Evolutionary conservation across 331 rosid genomes (phyloP), one percentile per base, ranked within the genome.

Genomic region (Cydonia oblonga): DNA sequence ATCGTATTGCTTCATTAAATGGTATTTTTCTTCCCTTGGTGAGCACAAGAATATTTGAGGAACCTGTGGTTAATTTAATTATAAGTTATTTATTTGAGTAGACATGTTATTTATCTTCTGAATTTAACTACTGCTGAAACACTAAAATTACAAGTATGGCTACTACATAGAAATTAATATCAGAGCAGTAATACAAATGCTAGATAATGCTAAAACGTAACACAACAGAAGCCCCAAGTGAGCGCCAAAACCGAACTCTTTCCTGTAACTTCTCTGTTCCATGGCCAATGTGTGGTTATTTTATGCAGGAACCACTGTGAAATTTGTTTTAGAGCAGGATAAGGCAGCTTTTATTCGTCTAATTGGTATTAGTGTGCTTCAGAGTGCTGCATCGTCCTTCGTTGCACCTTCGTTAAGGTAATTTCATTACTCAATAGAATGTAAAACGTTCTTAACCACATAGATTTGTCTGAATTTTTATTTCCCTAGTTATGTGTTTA

Each of bases 351-450:
- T 95, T 79, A 69, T 88, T 65, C 96, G 84, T 77, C 83, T 95
- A 74, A 90, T 95, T 78, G 99, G 99, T 49, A 23, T 84, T 69
- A 95, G 99, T 81, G 89, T 91, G 78, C 92, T 95, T 64, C 97
- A 95, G 85, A 95, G 99, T 81, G 89, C 87, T 30, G 99, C 96
- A 54, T 88, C 97, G 69, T 87, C 99, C 52, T 88, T 95, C 70
- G 75, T 95, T 88, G 97, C 97, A 74, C 99, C 99, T 80, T 91
- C 99, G 69, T 79, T 95, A 78, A 91, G 97, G 99, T 95, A 76
- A 51, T 77, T 66, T 71, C 3, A 18, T 20, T 35, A 69, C 68
- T 65, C 65, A 25, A 28, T 49, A 2, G 52, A n/a, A 13, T 20
- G 3, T 64, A 35, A 19, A 64, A 23, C 12, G 22, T 6, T n/a